Conservation (phyloP, 495 filamentous ascomycete genomes). For the Trichoderma asperelloides region DNA sequence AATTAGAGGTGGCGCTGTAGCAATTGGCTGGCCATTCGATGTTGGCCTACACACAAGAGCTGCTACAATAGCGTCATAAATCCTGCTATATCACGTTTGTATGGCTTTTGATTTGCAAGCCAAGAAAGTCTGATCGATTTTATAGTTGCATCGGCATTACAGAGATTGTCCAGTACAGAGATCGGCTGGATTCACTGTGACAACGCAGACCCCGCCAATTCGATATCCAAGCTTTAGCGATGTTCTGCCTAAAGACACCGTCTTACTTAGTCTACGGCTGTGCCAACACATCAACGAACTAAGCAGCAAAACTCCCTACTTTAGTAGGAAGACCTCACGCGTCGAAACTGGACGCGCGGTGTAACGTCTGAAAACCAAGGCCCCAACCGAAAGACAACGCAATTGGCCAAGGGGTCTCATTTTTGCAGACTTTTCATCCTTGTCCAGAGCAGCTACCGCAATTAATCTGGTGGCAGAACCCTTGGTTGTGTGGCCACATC, state of each 20-base stretch:
- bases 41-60: too few relatives aligned
- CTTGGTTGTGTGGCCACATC: not conserved
- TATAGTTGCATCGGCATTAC: too few relatives aligned
- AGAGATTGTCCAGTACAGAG: not conserved
- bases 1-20: not conserved
- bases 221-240: slow-evolving; percentile 1
- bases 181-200: not conserved
- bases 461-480: not conserved
- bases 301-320: not conserved
- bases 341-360: not conserved
- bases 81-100: too few relatives aligned
- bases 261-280: not conserved
- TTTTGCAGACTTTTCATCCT: not conserved
- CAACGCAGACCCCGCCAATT: not conserved
- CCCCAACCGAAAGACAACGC: not conserved
- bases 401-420: not conserved
- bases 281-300: not conserved
- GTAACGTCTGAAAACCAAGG: not conserved
- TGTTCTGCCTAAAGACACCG: not conserved
- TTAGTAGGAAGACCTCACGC: not conserved
- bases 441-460: not conserved
- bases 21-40: not conserved
- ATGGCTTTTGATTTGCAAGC: too few relatives aligned
- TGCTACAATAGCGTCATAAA: too few relatives aligned
- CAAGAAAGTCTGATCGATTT: too few relatives aligned